Conservation (phyloP, 1,284 basidiomycete species). For the Hemileia vastatrix region DNA sequence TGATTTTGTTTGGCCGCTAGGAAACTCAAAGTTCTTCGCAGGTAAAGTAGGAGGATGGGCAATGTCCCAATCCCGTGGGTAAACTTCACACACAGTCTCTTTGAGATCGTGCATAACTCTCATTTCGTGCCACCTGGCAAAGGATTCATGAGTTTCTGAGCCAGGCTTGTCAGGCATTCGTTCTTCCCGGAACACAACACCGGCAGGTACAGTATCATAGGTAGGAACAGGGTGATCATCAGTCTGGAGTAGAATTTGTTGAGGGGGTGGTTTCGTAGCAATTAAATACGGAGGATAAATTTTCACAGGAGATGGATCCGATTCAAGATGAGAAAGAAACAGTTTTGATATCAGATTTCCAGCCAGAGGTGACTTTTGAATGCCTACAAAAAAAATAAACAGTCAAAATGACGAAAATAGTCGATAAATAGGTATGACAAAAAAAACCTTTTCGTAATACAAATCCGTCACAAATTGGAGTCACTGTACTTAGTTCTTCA, state of each 20-base stretch:
- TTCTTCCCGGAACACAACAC: constrained; percentile 58
- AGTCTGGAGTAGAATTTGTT: background rate
- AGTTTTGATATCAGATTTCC: constrained; percentile 34
- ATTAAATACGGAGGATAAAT: constrained; percentile 15
- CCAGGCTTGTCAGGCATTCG: constrained; percentile 48
- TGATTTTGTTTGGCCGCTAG: constrained; percentile 78
- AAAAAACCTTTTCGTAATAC: constrained; percentile 78
- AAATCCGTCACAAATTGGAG: constrained; percentile 94
- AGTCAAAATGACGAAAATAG: background rate
- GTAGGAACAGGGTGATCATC: background rate
- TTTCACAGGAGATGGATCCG: background rate
- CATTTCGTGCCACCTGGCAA: constrained; percentile 70
- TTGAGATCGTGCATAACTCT: constrained; percentile 88
- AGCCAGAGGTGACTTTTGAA: constrained; percentile 37
- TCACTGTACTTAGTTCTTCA: constrained; percentile 74
- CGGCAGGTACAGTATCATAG: constrained; percentile 1
- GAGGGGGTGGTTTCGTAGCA: constrained; percentile 4
- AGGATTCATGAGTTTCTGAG: constrained; percentile 61
- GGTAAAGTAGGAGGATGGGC: constrained; percentile 49
- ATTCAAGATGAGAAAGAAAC: constrained; percentile 25
- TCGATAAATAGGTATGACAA: no score
- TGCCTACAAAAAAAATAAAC: constrained; percentile 25
- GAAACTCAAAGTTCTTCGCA: constrained; percentile 72
- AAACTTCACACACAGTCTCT: constrained; percentile 72
- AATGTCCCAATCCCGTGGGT: constrained; percentile 72